Conservation (phyloP, 1,284 basidiomycete genomes). For the Somion occarium region DNA sequence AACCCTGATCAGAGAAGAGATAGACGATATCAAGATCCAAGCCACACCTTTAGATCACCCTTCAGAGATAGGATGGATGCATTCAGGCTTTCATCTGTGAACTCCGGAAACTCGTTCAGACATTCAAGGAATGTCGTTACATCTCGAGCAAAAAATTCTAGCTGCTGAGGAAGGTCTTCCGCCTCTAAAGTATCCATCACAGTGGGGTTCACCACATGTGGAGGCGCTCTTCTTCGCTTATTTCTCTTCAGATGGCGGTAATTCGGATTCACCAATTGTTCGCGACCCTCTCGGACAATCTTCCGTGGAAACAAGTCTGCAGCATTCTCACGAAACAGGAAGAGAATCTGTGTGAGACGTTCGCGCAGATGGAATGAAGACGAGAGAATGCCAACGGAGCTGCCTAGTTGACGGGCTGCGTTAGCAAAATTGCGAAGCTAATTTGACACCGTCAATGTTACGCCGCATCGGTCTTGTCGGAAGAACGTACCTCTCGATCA, state of each 20-base stretch:
- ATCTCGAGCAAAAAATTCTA: constrained; percentile 53
- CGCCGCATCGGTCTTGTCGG: neutral
- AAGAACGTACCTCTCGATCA: constrained; percentile 51
- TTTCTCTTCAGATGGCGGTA: constrained; percentile 21
- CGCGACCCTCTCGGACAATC: constrained; percentile 41
- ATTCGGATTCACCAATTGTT: constrained; percentile 34
- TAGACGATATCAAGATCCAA: neutral
- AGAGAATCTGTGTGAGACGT: constrained; percentile 58
- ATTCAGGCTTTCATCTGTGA: constrained; percentile 68
- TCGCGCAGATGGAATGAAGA: constrained; percentile 66
- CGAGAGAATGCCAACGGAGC: constrained; percentile 67
- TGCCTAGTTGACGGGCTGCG: constrained; percentile 67
- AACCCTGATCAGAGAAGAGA: constrained; percentile 9
- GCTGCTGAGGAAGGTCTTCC: constrained; percentile 59
- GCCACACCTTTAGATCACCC: constrained; percentile 56
- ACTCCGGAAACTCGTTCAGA: constrained; percentile 72
- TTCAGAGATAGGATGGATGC: constrained; percentile 60
- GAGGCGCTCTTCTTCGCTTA: constrained; percentile 28
- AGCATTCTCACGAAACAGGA: constrained; percentile 65
- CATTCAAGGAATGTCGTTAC: constrained; percentile 61
- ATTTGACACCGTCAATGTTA: neutral
- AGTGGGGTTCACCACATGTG: constrained; percentile 44
- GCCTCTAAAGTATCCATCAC: constrained; percentile 53
- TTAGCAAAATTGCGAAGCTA: constrained; percentile 71
- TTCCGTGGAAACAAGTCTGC: constrained; percentile 67